Evolutionary conservation across 2,329 filamentous ascomycete genomes (phyloP), one percentile per base, ranked within the genome.

Genomic region (Coniochaeta prunicola): DNA sequence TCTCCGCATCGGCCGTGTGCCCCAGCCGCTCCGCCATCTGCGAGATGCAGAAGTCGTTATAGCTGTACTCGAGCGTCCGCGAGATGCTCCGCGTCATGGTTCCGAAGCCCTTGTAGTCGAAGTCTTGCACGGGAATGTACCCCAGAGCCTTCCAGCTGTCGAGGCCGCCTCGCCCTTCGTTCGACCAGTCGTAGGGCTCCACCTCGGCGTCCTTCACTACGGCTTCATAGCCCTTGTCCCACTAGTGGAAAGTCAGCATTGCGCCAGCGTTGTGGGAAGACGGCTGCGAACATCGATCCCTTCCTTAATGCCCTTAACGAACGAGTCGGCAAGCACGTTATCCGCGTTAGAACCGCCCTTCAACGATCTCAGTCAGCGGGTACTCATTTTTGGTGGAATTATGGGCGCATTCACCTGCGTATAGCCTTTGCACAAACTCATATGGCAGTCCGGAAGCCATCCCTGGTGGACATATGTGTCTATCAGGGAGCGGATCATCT

Each of bases 11-110:
- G 0, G 68, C 71, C 2, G 75, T 74, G 13, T 81, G 77, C 1
- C 82, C 83, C 40, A 89, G 68, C 0, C 73, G 76, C 10, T 77
- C 76, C 0, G 87, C 87, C 59, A 91, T 81, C 53, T 84, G 76
- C 0, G 84, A 77, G 58, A 90, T 85, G 63, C 83, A 85, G 65
- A 84, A 92, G 72, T 92, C 89, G 63, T 92, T 85, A 70, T 92
- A 92, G 7, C 86, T 83, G 68, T 92, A 92, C 69, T 92, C 89
- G 0, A 92, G 80, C 0, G 88, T 91, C 8, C 89, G 79, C 1
- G 86, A 90, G 28, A 92, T 81, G 62, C 82, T 87, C 7, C 89
- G 79, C 0, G 89, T 91, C 69, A 88, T 81, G 0, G 85, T 84
- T 0, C 89, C 89, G n/a, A 84, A 81, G 2, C 87, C 87, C 59